Evolutionary conservation across 768 basidiomycete genomes (phyloP).

Genomic region (Tricholoma furcatifolium): DNA sequence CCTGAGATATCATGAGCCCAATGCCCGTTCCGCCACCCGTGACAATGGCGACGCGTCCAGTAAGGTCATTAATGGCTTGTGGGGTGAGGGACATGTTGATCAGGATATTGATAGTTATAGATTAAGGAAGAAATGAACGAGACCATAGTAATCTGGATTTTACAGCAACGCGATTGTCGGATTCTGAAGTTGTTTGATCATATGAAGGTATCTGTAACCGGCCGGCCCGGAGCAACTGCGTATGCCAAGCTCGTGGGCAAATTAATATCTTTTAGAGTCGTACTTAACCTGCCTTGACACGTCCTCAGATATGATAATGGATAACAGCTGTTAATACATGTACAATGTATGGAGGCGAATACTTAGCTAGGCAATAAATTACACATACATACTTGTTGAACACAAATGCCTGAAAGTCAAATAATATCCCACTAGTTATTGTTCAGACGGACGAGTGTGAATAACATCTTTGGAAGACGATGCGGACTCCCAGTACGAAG

Average conservation of each 20-base stretch:
- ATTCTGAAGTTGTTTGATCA: constrained; percentile 9
- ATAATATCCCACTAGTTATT: neutral
- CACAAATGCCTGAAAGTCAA: too few species aligned
- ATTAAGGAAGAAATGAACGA: constrained; percentile 8
- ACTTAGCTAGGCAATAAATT: too few species aligned
- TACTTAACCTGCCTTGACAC: too few species aligned
- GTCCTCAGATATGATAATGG: too few species aligned
- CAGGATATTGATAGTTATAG: neutral
- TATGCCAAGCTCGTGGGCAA: too few species aligned
- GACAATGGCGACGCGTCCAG: constrained; percentile 55
- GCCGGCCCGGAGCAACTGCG: too few species aligned
- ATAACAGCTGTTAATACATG: too few species aligned
- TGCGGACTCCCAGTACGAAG: constrained; percentile 3
- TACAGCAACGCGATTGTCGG: constrained; percentile 1
- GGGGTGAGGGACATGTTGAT: constrained; percentile 30
- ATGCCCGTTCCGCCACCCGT: constrained; percentile 57
- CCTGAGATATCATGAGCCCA: constrained; percentile 65
- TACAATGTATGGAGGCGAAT: too few species aligned
- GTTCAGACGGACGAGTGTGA: neutral
- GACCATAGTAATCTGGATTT: neutral
- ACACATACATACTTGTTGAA: too few species aligned
- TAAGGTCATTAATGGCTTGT: constrained; percentile 46
- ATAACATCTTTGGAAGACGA: neutral
- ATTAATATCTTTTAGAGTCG: too few species aligned
- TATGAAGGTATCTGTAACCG: too few species aligned